phyloP scores from a whole-genome alignment of 345 rosid species.

The Firmiana major region DNA sequence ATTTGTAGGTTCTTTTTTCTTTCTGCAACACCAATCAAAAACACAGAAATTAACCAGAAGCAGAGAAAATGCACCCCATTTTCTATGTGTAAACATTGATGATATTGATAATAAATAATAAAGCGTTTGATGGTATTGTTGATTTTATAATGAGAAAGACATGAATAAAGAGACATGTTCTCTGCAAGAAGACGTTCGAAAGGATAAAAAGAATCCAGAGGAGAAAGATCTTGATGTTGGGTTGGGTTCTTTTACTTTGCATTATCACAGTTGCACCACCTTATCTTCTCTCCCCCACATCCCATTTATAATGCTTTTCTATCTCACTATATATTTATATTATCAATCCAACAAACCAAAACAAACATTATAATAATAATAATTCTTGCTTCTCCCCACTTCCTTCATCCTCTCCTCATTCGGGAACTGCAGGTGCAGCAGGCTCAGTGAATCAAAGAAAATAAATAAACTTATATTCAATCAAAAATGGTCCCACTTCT shows the following conservation, averaged over 20 bases:
- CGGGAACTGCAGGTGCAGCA: slow-evolving; percentile 23
- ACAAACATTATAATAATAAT: background rate
- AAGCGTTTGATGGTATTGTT: background rate
- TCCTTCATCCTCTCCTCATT: slow-evolving; percentile 20
- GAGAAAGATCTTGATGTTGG: slow-evolving; percentile 39
- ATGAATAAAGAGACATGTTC: slow-evolving; percentile 43
- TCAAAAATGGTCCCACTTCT: slow-evolving; percentile 20
- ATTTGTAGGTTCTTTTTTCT: slow-evolving; percentile 20
- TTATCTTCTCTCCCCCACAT: slow-evolving; percentile 48
- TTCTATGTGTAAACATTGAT: background rate
- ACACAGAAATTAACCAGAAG: background rate
- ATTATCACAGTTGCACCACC: slow-evolving; percentile 38
- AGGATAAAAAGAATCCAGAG: slow-evolving; percentile 46
- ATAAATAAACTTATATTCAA: background rate
- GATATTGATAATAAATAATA: background rate
- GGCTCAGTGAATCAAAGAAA: slow-evolving; percentile 4
- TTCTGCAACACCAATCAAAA: slow-evolving; percentile 24
- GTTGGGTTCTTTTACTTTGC: slow-evolving; percentile 24
- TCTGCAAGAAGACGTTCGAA: slow-evolving; percentile 42
- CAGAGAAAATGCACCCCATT: background rate
- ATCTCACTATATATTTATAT: background rate
- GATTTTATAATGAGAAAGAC: slow-evolving; percentile 12
- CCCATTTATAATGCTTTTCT: slow-evolving; percentile 11
- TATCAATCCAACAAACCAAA: background rate
- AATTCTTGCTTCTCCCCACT: slow-evolving; percentile 13